phyloP scores from a whole-genome alignment of 306 rosid genomes.

The Cucurbita maxima region DNA sequence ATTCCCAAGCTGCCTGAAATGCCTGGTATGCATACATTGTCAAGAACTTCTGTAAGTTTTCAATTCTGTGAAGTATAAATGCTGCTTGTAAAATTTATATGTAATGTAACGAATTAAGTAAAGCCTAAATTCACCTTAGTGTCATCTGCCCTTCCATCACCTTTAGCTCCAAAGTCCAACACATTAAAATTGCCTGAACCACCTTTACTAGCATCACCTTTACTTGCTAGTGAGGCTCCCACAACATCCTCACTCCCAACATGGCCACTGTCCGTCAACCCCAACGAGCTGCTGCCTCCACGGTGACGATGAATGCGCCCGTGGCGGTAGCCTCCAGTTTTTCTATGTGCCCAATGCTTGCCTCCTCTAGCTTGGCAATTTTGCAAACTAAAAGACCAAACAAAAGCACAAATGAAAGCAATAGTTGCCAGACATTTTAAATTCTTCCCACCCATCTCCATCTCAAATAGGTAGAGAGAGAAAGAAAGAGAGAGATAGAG shows the following conservation, averaged over 20 bases:
- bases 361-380: conserved; percentile 78
- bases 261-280: background rate
- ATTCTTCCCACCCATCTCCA: conserved; percentile 45
- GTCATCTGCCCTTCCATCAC: conserved; percentile 69
- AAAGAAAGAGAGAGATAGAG: background rate
- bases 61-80: background rate
- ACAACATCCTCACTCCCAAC: conserved; percentile 14
- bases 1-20: conserved; percentile 73
- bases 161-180: conserved; percentile 82
- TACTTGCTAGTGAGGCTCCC: conserved; percentile 21
- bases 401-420: conserved; percentile 32
- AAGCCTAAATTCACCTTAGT: conserved; percentile 42
- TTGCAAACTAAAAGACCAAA: conserved; percentile 65
- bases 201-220: conserved; percentile 21
- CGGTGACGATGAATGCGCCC: conserved; percentile 5
- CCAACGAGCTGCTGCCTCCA: background rate
- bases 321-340: conserved; percentile 12
- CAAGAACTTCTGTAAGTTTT: background rate
- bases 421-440: conserved; percentile 40
- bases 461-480: background rate
- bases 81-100: background rate
- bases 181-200: conserved; percentile 42
- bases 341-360: conserved; percentile 58
- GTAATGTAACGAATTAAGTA: background rate
- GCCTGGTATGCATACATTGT: conserved; percentile 37